A percentile compares a stretch with the other conserved stretches of the same genome.
Conservation (phyloP, 139 green algal species). For the Tetraselmis chui region DNA sequence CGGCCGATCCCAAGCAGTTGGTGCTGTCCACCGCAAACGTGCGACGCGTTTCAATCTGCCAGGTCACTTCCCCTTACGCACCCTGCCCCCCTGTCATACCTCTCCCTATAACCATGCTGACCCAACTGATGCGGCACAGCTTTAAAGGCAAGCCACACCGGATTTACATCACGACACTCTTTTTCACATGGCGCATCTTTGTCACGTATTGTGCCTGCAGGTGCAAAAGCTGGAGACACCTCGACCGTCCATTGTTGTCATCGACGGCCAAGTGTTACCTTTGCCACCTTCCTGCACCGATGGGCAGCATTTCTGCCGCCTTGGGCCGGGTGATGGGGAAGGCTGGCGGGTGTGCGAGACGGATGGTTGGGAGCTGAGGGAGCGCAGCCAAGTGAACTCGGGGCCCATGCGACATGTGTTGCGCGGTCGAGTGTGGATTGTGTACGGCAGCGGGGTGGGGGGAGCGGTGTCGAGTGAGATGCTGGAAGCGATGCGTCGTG, state of each 20-base stretch:
- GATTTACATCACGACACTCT: too few species aligned
- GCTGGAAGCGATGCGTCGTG: neutral
- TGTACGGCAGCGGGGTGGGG: constrained; percentile 4
- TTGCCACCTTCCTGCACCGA: neutral
- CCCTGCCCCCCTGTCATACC: too few species aligned
- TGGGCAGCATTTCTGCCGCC: neutral
- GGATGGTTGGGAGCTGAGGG: neutral
- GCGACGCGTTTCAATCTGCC: neutral
- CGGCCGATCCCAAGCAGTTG: too few species aligned
- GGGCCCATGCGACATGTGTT: constrained; percentile 14
- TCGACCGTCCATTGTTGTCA: too few species aligned
- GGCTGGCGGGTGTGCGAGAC: neutral
- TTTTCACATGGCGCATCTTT: too few species aligned
- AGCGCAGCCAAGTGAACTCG: constrained; percentile 1
- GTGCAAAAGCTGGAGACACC: too few species aligned
- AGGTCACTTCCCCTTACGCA: too few species aligned
- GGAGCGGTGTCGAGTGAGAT: neutral
- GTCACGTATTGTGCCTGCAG: too few species aligned
- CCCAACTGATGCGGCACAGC: too few species aligned
- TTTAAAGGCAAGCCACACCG: too few species aligned
- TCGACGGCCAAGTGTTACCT: too few species aligned
- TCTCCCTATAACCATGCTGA: too few species aligned
- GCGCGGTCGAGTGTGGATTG: neutral
- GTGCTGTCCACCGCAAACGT: neutral
- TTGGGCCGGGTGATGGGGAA: neutral